Conservation (phyloP, 352 stramenopile genomes). For the Phytophthora sp. region DNA sequence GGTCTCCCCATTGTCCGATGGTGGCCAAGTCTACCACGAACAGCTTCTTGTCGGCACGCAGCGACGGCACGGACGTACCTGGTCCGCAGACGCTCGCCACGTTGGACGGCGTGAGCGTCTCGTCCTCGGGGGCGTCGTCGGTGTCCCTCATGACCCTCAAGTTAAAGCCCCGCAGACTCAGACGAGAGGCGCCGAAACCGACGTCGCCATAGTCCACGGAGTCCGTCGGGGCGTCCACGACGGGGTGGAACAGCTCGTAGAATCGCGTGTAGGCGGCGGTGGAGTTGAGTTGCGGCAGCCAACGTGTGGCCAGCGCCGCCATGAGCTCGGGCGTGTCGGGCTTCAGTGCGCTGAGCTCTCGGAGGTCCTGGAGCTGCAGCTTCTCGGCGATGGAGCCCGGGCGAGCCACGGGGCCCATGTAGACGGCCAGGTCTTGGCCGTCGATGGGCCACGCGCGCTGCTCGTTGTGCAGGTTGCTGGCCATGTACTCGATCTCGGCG, state of each 20-base stretch:
- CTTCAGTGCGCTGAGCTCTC: conserved; percentile 20
- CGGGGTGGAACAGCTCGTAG: conserved; percentile 35
- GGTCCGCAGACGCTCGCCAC: conserved; percentile 37
- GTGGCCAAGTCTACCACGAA: conserved; percentile 47
- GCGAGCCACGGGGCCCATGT: conserved; percentile 35
- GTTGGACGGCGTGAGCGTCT: conserved; percentile 32
- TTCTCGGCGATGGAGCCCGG: conserved; percentile 35
- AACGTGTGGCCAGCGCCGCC: conserved; percentile 16
- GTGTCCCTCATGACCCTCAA: conserved; percentile 26
- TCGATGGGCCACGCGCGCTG: conserved; percentile 30
- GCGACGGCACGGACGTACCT: conserved; percentile 16
- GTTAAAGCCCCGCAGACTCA: conserved; percentile 55
- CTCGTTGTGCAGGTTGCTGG: conserved; percentile 35
- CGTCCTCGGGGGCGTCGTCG: conserved; percentile 21
- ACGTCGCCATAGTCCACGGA: conserved; percentile 44
- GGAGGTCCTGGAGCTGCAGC: conserved; percentile 27
- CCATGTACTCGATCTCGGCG: conserved; percentile 23
- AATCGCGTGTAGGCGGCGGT: conserved; percentile 26
- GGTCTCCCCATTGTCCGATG: conserved; percentile 34
- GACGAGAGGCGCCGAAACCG: conserved; percentile 44
- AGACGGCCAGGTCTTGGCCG: conserved; percentile 28
- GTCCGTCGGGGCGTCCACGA: conserved; percentile 22
- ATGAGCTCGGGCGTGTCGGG: conserved; percentile 30
- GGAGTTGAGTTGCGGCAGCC: conserved; percentile 25
- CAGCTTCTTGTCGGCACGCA: conserved; percentile 27